Evolutionary conservation across 2,329 filamentous ascomycete genomes (phyloP).

Genomic region (Didymella pomorum): DNA sequence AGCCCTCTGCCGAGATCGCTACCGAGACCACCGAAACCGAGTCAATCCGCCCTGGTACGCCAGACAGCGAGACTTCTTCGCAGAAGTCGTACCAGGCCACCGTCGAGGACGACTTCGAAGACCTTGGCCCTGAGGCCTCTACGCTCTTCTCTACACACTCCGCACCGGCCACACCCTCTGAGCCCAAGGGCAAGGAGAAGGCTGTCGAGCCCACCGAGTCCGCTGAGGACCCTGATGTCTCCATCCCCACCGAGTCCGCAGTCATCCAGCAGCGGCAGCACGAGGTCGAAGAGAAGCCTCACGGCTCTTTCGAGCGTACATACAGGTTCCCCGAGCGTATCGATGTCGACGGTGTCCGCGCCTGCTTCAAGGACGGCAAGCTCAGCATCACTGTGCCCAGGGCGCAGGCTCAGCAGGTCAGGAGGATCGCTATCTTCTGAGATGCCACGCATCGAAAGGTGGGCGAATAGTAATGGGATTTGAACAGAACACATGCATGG

Average conservation of each 20-base stretch:
- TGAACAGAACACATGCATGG: conserved; percentile 5
- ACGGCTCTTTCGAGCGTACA: conserved; percentile 72
- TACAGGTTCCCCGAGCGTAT: conserved; percentile 73
- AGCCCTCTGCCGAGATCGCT: conserved; percentile 25
- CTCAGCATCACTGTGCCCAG: conserved; percentile 72
- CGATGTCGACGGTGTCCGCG: conserved; percentile 68
- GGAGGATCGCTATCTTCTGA: conserved; percentile 43
- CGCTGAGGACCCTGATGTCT: conserved; percentile 13
- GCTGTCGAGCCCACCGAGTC: conserved; percentile 29
- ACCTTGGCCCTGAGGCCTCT: conserved; percentile 43
- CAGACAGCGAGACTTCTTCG: conserved; percentile 40
- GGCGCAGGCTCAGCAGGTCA: conserved; percentile 50
- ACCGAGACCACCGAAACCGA: conserved; percentile 18
- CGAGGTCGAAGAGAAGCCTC: conserved; percentile 62
- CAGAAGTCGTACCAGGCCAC: conserved; percentile 48
- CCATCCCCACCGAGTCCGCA: conserved; percentile 24
- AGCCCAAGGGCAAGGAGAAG: conserved; percentile 42
- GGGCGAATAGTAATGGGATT: not conserved
- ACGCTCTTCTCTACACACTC: conserved; percentile 37
- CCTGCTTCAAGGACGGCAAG: conserved; percentile 71
- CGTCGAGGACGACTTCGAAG: conserved; percentile 50
- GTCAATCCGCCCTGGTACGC: conserved; percentile 24
- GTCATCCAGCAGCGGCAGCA: conserved; percentile 30
- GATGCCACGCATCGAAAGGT: not conserved
- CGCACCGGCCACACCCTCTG: conserved; percentile 19